Conservation (phyloP, 2,329 filamentous ascomycete species). For the Ophiostoma ips region DNA sequence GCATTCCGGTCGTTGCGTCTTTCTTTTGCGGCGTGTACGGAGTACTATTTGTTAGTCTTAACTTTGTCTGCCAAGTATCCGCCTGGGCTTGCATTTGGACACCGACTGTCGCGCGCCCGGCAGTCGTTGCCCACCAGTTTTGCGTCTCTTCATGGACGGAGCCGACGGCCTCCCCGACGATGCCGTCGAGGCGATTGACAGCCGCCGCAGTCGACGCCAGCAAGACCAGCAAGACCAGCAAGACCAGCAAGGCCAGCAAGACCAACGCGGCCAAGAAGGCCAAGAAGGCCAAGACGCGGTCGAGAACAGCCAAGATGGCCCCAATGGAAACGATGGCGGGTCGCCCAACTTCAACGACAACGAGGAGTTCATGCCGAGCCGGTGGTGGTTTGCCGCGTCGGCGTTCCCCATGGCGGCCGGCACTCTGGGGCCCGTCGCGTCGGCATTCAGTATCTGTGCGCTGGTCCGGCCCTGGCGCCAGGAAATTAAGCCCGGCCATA, state of each 20-base stretch:
- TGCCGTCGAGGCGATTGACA: background rate
- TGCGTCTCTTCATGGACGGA: background rate
- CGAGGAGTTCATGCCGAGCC: constrained; percentile 22
- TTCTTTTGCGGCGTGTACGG: background rate
- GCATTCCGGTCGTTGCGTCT: background rate
- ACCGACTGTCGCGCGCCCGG: background rate
- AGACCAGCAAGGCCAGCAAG: background rate
- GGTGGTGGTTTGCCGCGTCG: constrained; percentile 51
- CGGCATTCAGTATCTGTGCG: constrained; percentile 75
- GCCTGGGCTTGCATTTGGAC: background rate
- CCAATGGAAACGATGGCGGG: background rate
- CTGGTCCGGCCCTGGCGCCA: constrained; percentile 70
- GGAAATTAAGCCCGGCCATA: constrained; percentile 31
- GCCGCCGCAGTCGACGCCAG: background rate
- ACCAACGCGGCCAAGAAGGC: background rate
- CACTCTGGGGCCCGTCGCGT: constrained; percentile 73
- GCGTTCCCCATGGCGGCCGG: constrained; percentile 69
- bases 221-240: background rate
- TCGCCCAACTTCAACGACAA: background rate
- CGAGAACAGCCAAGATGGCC: background rate
- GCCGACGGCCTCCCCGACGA: background rate
- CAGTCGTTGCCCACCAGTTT: too few species aligned
- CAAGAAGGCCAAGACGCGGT: background rate
- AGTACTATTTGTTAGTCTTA: background rate
- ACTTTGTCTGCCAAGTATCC: background rate